Conservation (phyloP, 306 rosid genomes). For the apple (Malus domestica) region DNA sequence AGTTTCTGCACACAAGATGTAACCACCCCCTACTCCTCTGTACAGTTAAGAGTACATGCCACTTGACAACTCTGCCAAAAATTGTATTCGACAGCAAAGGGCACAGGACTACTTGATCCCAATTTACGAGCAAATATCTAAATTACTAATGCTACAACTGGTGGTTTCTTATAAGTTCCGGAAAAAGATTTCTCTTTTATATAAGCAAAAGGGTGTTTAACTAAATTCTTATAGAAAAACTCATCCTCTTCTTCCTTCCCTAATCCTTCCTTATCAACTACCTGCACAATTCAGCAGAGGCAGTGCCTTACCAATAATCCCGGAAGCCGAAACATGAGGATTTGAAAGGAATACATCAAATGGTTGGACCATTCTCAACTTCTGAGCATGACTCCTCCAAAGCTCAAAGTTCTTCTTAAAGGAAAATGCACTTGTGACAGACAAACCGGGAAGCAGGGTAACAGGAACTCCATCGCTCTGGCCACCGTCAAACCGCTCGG, state of each 20-base stretch:
- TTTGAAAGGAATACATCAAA: constrained; percentile 73
- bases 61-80: neutral
- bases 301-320: constrained; percentile 52
- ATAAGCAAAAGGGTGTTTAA: neutral
- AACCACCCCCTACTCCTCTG: neutral
- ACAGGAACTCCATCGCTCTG: constrained; percentile 32
- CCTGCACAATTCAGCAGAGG: neutral
- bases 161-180: neutral
- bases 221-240: neutral
- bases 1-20: neutral
- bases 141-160: neutral
- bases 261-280: neutral
- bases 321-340: constrained; percentile 64
- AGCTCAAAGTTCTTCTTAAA: constrained; percentile 49
- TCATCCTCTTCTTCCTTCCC: neutral
- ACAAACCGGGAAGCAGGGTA: constrained; percentile 67
- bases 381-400: constrained; percentile 66
- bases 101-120: neutral
- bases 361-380: constrained; percentile 62
- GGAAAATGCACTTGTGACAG: constrained; percentile 60
- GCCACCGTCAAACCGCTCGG: constrained; percentile 37
- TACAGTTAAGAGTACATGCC: neutral
- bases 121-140: neutral
- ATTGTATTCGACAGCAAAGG: neutral
- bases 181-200: neutral